phyloP scores from a whole-genome alignment of 2,329 filamentous ascomycete genomes.

The Beauveria medogensis region DNA sequence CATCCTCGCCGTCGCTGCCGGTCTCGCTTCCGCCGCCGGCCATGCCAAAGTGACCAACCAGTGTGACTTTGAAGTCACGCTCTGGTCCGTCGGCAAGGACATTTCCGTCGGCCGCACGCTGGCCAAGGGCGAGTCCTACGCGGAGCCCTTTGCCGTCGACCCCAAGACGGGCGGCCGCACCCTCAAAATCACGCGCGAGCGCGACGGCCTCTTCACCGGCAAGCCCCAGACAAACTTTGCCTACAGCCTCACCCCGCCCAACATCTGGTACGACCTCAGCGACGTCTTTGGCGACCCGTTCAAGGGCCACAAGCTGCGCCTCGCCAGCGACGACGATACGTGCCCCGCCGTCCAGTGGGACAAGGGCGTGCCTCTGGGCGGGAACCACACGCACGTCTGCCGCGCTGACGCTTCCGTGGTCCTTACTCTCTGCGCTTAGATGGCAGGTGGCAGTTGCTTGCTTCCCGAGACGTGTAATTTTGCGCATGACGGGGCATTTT shows the following conservation, averaged over 20 bases:
- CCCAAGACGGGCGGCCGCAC: constrained; percentile 29
- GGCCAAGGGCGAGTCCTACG: constrained; percentile 20
- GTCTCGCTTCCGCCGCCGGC: constrained; percentile 22
- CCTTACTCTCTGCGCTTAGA: constrained; percentile 27
- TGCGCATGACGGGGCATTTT: not conserved
- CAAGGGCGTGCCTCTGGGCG: constrained; percentile 25
- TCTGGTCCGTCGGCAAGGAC: constrained; percentile 30
- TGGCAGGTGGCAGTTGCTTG: no score
- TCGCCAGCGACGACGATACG: constrained; percentile 20
- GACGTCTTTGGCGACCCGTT: constrained; percentile 34
- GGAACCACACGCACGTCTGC: constrained; percentile 31
- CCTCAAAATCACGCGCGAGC: constrained; percentile 28
- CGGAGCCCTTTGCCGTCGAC: constrained; percentile 28
- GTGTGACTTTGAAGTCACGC: constrained; percentile 25
- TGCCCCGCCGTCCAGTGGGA: constrained; percentile 30
- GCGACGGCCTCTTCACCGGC: constrained; percentile 31
- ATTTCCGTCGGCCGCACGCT: constrained; percentile 22
- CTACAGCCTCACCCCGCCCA: constrained; percentile 27
- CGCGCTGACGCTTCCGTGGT: constrained; percentile 23
- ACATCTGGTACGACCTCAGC: constrained; percentile 33
- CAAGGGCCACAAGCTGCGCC: constrained; percentile 24
- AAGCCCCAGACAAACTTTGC: constrained; percentile 33
- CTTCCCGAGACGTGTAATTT: no score
- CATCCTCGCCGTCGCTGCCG: constrained; percentile 18
- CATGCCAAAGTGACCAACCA: constrained; percentile 29